Evolutionary conservation across 164 flowering plant genomes (phyloP), one percentile per base, ranked within the genome.

Genomic region (Stephania japonica): DNA sequence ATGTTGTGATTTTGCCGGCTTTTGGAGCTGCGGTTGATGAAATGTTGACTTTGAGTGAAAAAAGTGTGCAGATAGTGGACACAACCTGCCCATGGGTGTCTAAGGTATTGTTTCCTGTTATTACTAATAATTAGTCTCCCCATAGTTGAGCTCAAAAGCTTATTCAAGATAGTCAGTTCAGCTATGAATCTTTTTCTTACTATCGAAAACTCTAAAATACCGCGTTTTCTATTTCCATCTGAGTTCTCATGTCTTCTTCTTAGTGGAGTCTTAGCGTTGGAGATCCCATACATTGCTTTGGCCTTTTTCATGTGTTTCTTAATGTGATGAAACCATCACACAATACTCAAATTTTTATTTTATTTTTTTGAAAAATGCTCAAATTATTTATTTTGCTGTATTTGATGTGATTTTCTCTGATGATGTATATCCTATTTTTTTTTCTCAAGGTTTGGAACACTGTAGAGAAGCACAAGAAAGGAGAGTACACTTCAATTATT

Each of bases 61-160:
- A 87, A 79, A 88, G 86, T 47, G 97, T 95, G 23, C 99, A 95
- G 80, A 92, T 95, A 81, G 99, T 95, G 63, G 99, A 94, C 72
- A 94, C 98, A 73, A 94, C 98, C 70, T 95, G 99, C 82, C 98
- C 98, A 68, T 95, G 99, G 99, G 99, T 95, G 14, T 81, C 94
- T 18, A 95, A 95, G 98, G 99, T 94, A 86, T 24, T 23, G 11
- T 76, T 66, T 73, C 32, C 19, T 38, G 65, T 32, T 32, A 32
- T 32, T 32, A 1, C 38, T 32, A 32, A 71, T 47, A 70, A 71
- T 42, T 66, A 64, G 63, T 65, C 56, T 65, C 18, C 2, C 59
- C 43, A 18, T 44, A 16, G 16, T 16, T 16, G 21, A 56, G 19
- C 62, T 56, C 16, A 56, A 56, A 56, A 56, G n/a, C n/a, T 56